Base-by-base conservation (phyloP, 495 filamentous ascomycete species). In the Parathielavia appendiculata region DNA sequence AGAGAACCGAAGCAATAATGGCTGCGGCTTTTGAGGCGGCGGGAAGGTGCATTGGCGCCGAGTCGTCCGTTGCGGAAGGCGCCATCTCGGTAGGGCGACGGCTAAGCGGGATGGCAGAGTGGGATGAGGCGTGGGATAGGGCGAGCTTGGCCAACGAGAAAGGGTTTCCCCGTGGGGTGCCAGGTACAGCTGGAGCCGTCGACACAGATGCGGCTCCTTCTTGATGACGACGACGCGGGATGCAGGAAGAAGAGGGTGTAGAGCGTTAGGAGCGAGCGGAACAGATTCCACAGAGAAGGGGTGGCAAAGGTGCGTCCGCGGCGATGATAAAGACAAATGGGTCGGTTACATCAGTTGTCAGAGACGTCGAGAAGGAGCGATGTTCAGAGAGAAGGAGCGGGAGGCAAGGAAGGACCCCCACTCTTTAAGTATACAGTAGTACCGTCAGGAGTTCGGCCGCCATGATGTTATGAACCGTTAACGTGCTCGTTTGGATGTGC, bases 1-100 rank as follows among this genome's bases (percentile, higher is more conserved):
- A 72, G 50, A 81, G 65, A 45, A 81, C 79, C 20, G 77, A 80
- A 39, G 79, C 79, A 65, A 62, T 74, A 60, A 79, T 67, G 63
- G 71, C 69, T 54, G 74, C 73, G 55, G 65, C 57, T 64, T 76
- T 75, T 26, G 74, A 71, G 58, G 63, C 60, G 39, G 68, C 66
- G 66, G 74, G 69, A 66, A 76, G 60, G 58, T 76, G 75, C 70
- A 76, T 73, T 67, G 73, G 73, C 60, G 68, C 62, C 57, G 62
- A 54, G 62, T 76, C 73, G 60, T 54, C 63, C 61, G 69, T 71
- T 56, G 76, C 76, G 54, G 73, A 72, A 63, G 76, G 76, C 56
- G 75, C 75, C 76, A 78, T 78, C 61, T 64, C 69, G 60, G 68
- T 65, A 60, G 65, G 69, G 70, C 67, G 64, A 55, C 41, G 45